Evolutionary conservation across 208 protist genomes (phyloP).

Genomic region (Polymyxa betae): DNA sequence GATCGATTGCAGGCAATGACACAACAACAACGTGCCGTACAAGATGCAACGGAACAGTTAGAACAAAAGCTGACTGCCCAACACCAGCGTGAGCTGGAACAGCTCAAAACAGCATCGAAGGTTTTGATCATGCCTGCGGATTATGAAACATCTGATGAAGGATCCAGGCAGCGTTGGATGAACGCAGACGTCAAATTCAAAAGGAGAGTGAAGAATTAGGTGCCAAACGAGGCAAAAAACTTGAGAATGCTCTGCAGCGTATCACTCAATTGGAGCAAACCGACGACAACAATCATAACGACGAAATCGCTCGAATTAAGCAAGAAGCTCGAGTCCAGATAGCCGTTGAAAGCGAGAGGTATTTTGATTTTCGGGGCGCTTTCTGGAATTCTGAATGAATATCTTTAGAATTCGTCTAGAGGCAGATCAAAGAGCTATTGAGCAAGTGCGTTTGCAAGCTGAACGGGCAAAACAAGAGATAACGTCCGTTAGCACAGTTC

Average conservation of each 20-base stretch:
- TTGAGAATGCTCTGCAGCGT: background rate
- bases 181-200: background rate
- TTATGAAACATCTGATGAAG: no score
- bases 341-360: conserved; percentile 37
- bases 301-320: background rate
- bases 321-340: conserved; percentile 11
- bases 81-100: conserved; percentile 2
- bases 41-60: background rate
- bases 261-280: background rate
- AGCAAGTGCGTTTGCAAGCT: conserved; percentile 3
- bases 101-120: background rate
- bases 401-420: conserved; percentile 1
- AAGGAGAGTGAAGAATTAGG: background rate
- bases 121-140: no score
- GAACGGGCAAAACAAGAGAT: background rate
- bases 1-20: background rate
- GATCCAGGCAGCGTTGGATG: background rate
- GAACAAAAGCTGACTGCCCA: background rate
- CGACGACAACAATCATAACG: background rate
- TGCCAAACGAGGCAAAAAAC: background rate
- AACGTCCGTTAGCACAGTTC: background rate
- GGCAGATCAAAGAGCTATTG: conserved; percentile 6
- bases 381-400: background rate
- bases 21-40: background rate
- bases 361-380: background rate